phyloP scores from a whole-genome alignment of 441 rosid genomes.

The Geranium incanum region DNA sequence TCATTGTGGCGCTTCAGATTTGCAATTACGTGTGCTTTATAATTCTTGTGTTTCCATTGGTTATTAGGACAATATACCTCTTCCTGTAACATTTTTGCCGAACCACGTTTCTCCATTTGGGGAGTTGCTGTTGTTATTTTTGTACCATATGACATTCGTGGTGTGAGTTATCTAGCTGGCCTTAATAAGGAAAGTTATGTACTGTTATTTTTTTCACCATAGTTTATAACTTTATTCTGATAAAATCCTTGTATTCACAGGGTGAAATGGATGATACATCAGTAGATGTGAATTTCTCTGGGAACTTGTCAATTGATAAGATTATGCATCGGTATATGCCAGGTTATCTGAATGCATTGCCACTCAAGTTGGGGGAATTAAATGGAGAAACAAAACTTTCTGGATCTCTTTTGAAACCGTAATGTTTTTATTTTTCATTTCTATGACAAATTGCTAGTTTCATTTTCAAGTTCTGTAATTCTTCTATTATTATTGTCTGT shows the following conservation, averaged over 20 bases:
- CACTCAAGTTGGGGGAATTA: slow-evolving; percentile 77
- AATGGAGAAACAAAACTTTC: slow-evolving; percentile 96
- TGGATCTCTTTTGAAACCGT: slow-evolving; percentile 95
- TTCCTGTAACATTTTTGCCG: not conserved
- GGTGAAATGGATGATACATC: slow-evolving; percentile 95
- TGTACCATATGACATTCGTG: not conserved
- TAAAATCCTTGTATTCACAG: slow-evolving; percentile 32
- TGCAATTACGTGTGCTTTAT: not conserved
- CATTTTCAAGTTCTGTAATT: slow-evolving; percentile 14
- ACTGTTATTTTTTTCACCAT: not conserved
- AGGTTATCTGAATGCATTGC: slow-evolving; percentile 53
- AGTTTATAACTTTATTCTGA: not conserved
- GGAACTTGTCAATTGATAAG: slow-evolving; percentile 72
- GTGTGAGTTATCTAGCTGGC: not conserved
- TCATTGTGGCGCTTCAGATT: not conserved
- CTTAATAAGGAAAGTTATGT: not conserved
- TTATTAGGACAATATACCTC: not conserved
- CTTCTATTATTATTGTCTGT: slow-evolving; percentile 9
- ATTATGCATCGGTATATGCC: slow-evolving; percentile 74
- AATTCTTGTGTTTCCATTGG: not conserved
- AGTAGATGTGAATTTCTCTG: slow-evolving; percentile 90
- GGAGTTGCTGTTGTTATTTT: not conserved
- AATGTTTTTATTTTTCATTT: slow-evolving; percentile 25
- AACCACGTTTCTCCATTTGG: not conserved
- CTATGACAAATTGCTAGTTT: slow-evolving; percentile 13